Evolutionary conservation across 2,329 filamentous ascomycete genomes (phyloP).

Genomic region (Phyllosticta paracitricarpa): DNA sequence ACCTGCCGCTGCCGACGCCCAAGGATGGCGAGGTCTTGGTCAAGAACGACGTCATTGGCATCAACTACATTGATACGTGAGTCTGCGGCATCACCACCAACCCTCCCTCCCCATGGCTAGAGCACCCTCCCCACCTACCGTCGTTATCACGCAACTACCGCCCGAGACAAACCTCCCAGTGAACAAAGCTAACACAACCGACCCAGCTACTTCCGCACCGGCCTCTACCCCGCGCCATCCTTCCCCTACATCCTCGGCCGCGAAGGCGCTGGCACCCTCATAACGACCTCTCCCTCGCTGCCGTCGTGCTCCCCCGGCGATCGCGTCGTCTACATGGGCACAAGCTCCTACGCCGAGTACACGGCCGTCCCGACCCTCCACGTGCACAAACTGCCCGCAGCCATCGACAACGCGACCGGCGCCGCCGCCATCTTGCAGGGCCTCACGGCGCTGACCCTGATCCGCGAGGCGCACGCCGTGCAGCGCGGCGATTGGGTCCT

Average conservation of each 20-base stretch:
- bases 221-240: conserved; percentile 60
- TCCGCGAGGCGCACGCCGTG: conserved; percentile 62
- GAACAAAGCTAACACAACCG: neutral
- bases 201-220: conserved; percentile 67
- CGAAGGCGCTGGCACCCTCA: conserved; percentile 66
- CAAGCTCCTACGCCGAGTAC: conserved; percentile 47
- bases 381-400: conserved; percentile 54
- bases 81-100: conserved; percentile 11
- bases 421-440: conserved; percentile 69
- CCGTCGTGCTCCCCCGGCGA: conserved; percentile 58
- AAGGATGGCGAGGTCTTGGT: conserved; percentile 66
- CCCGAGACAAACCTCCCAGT: neutral
- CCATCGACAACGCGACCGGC: conserved; percentile 50
- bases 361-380: conserved; percentile 43
- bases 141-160: too few relatives aligned
- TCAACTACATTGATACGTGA: conserved; percentile 83
- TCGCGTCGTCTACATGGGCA: conserved; percentile 59
- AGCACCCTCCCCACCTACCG: too few relatives aligned
- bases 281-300: conserved; percentile 49
- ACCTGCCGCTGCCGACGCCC: conserved; percentile 59
- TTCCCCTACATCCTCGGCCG: conserved; percentile 70
- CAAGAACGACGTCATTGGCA: conserved; percentile 67
- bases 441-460: conserved; percentile 69
- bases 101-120: neutral
- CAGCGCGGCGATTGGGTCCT: conserved; percentile 71